phyloP scores from a whole-genome alignment of 768 basidiomycete species.

The Lyophyllum shimeji region DNA sequence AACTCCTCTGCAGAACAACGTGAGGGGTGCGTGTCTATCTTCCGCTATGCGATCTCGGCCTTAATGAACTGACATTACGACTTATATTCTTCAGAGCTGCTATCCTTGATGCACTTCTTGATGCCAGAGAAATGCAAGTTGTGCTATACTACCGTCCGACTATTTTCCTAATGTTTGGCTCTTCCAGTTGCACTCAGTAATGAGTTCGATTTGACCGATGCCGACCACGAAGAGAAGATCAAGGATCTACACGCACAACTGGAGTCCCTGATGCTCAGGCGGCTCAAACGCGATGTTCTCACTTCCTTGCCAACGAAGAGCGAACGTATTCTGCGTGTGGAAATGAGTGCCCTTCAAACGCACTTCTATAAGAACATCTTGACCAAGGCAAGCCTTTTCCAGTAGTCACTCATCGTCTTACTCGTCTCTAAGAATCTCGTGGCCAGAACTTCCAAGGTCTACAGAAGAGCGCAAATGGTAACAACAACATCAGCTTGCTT shows the following conservation, averaged over 20 bases:
- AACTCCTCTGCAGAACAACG: constrained; percentile 98
- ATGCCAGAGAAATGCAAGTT: constrained; percentile 95
- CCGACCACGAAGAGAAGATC: constrained; percentile 92
- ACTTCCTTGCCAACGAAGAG: constrained; percentile 97
- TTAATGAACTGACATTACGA: constrained; percentile 5
- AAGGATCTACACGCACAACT: constrained; percentile 93
- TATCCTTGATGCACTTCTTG: constrained; percentile 98
- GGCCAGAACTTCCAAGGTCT: constrained; percentile 88
- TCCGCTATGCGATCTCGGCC: constrained; percentile 8
- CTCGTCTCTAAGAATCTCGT: constrained; percentile 4
- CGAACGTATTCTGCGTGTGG: constrained; percentile 95
- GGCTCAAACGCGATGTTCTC: constrained; percentile 94
- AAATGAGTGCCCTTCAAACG: constrained; percentile 95
- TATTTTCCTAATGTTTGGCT: constrained; percentile 6
- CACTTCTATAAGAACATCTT: constrained; percentile 99
- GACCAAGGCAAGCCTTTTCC: constrained; percentile 62
- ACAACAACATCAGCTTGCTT: constrained; percentile 90
- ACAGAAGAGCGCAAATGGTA: constrained; percentile 85
- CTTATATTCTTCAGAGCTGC: constrained; percentile 58
- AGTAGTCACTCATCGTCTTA: background rate
- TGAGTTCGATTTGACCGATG: constrained; percentile 94
- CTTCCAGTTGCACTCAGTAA: constrained; percentile 81
- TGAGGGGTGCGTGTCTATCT: constrained; percentile 68
- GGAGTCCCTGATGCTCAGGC: constrained; percentile 90
- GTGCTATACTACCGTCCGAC: background rate